phyloP scores from a whole-genome alignment of 1,139 yeast species.

The Debaryomyces robertsiae region DNA sequence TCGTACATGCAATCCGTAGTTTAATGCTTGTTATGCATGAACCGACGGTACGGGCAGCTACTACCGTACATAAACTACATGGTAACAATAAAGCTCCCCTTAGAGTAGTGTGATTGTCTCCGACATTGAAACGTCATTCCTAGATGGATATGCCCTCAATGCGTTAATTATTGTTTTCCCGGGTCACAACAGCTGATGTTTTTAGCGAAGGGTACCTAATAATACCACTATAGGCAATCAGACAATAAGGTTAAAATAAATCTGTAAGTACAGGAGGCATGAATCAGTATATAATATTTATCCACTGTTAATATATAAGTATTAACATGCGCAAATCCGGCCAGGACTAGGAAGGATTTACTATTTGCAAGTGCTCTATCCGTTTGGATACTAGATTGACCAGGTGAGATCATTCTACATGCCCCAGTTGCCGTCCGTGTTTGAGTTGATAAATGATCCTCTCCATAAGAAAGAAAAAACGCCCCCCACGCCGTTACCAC shows the following conservation, averaged over 20 bases:
- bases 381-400: too few relatives aligned
- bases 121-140: too few relatives aligned
- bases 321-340: not conserved
- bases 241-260: constrained; percentile 7
- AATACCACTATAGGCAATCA: not conserved
- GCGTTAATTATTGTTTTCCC: constrained; percentile 5
- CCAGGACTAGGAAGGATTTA: not conserved
- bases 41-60: too few relatives aligned
- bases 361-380: not conserved
- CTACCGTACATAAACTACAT: too few relatives aligned
- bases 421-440: constrained; percentile 26
- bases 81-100: too few relatives aligned
- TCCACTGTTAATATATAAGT: constrained; percentile 2
- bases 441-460: constrained; percentile 19
- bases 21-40: too few relatives aligned
- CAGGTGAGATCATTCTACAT: constrained; percentile 9
- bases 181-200: not conserved
- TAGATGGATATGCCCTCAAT: not conserved
- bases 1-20: not conserved
- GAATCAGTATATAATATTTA: not conserved
- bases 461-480: constrained; percentile 10
- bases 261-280: constrained; percentile 5
- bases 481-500: constrained; percentile 11
- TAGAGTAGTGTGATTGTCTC: too few relatives aligned
- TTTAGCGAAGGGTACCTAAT: constrained; percentile 9